phyloP scores from a whole-genome alignment of 768 basidiomycete species.

The Daedaleopsis nitida region DNA sequence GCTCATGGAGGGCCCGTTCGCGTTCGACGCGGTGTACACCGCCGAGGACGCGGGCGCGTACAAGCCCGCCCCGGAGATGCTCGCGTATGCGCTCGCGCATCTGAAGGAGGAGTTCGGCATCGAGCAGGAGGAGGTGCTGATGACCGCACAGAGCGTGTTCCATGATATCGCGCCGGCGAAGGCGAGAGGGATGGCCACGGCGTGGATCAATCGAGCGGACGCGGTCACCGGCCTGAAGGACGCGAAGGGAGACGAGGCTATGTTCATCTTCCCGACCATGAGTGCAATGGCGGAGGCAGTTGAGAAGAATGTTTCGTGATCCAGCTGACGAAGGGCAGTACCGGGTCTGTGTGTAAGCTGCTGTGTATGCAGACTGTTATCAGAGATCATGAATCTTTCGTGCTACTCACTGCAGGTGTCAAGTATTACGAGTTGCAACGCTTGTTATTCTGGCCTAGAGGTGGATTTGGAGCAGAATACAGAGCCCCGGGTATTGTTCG shows the following conservation, averaged over 20 bases:
- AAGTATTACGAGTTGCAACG: too few relatives aligned
- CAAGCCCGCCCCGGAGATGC: conserved; percentile 64
- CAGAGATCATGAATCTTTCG: too few relatives aligned
- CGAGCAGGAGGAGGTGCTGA: conserved; percentile 51
- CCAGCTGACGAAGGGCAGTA: too few relatives aligned
- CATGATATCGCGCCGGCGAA: conserved; percentile 71
- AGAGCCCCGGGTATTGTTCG: too few relatives aligned
- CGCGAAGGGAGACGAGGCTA: conserved; percentile 24
- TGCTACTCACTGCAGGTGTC: too few relatives aligned
- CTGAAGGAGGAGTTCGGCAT: conserved; percentile 32
- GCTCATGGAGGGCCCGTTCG: conserved; percentile 49
- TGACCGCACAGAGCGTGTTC: conserved; percentile 66
- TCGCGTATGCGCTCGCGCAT: conserved; percentile 49
- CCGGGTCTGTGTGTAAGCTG: too few relatives aligned
- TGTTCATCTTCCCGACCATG: conserved; percentile 53
- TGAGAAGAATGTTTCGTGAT: conserved; percentile 31
- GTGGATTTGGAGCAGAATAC: too few relatives aligned
- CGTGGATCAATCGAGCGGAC: conserved; percentile 65
- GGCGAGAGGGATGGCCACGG: conserved; percentile 54
- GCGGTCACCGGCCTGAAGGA: conserved; percentile 43
- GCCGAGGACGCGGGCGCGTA: conserved; percentile 76
- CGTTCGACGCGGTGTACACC: conserved; percentile 68
- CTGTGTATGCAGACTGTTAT: too few relatives aligned
- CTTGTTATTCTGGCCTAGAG: too few relatives aligned
- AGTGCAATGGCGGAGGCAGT: conserved; percentile 64